Conservation (phyloP, 257 asterid species). For the Gynochthodes officinalis region DNA sequence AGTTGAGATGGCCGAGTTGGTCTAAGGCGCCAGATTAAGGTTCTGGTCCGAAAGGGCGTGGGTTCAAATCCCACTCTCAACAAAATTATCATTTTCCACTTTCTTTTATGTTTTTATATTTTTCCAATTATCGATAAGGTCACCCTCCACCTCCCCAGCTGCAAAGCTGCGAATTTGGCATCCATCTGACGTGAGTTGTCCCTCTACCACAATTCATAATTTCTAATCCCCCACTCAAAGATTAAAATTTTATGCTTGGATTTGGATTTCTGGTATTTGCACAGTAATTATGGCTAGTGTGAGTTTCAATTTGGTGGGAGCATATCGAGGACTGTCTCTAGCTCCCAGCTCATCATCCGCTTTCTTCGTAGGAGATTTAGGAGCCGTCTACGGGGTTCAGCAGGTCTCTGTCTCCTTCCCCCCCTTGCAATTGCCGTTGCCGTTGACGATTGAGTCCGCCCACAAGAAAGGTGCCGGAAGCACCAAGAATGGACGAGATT, state of each 20-base stretch:
- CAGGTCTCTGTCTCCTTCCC: constrained; percentile 29
- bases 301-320: constrained; percentile 58
- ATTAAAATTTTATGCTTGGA: too few relatives aligned
- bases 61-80: constrained; percentile 96
- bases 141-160: too few relatives aligned
- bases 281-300: constrained; percentile 75
- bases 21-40: constrained; percentile 99
- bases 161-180: too few relatives aligned
- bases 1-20: constrained; percentile 95
- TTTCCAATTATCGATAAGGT: too few relatives aligned
- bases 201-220: background rate
- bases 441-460: constrained; percentile 72
- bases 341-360: constrained; percentile 55
- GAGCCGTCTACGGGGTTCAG: constrained; percentile 31
- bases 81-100: constrained; percentile 8
- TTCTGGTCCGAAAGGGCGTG: constrained; percentile 99
- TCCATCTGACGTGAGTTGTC: too few relatives aligned
- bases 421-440: constrained; percentile 37
- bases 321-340: constrained; percentile 70
- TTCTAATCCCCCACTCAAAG: too few relatives aligned
- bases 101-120: too few relatives aligned
- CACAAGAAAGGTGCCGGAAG: constrained; percentile 99
- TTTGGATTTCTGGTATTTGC: background rate
- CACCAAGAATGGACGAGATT: constrained; percentile 95
- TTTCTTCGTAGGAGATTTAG: constrained; percentile 58